Evolutionary conservation across 1,284 basidiomycete species (phyloP).

Genomic region (Wolfiporia cocos): DNA sequence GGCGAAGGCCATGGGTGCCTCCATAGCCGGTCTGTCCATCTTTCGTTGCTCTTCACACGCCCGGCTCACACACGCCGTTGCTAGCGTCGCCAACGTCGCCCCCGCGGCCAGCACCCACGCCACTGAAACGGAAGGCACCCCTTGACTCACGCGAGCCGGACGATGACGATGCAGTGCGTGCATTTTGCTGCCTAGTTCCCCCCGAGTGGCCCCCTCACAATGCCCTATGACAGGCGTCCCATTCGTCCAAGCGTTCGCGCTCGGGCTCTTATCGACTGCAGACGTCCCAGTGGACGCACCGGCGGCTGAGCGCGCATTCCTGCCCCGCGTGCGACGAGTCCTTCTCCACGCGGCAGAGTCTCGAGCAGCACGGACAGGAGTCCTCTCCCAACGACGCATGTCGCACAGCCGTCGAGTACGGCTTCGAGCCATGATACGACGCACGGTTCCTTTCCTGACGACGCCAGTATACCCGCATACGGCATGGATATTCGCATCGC

Average conservation of each 20-base stretch:
- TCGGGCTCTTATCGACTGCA: conserved; percentile 13
- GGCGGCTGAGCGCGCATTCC: conserved; percentile 27
- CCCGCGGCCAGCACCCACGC: too few species aligned
- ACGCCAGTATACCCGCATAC: conserved; percentile 7
- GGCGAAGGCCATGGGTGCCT: conserved; percentile 22
- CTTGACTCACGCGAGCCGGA: conserved; percentile 32
- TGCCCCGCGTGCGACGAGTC: conserved; percentile 69
- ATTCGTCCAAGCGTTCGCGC: conserved; percentile 36
- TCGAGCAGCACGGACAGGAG: conserved; percentile 51
- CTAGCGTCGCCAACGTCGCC: too few species aligned
- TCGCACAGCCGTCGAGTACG: conserved; percentile 63
- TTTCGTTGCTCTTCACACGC: too few species aligned
- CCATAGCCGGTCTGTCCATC: conserved; percentile 17
- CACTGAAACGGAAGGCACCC: conserved; percentile 39
- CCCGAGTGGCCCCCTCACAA: conserved; percentile 11
- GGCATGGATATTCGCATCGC: conserved; percentile 7
- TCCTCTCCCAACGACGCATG: conserved; percentile 57
- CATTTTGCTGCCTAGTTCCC: too few species aligned
- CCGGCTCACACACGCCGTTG: too few species aligned
- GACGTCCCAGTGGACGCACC: conserved; percentile 15
- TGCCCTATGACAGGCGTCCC: conserved; percentile 34
- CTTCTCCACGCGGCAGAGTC: conserved; percentile 49
- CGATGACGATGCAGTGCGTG: conserved; percentile 40
- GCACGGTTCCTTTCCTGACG: not conserved
- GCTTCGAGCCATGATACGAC: conserved; percentile 46